A percentile compares a stretch with the other conserved stretches of the same genome.
These are phyloP conservation scores for Tetraselmis striata DNA, from an alignment of 139 green algal species.

Conservation along the genomic window DNA sequence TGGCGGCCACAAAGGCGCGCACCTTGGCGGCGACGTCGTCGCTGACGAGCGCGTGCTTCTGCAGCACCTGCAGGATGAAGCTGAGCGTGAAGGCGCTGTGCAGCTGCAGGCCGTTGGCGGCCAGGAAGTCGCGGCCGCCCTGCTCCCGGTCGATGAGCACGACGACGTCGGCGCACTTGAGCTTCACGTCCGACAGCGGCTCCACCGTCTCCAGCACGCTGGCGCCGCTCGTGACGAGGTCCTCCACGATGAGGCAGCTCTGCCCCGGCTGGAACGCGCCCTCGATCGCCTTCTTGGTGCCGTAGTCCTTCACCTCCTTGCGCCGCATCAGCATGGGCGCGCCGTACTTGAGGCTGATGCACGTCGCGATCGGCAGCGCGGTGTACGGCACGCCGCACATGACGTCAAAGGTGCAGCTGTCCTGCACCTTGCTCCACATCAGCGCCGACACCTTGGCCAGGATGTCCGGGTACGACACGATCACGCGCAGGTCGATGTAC, in stretches of 20 bases:
- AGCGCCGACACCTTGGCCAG: constrained; percentile 79
- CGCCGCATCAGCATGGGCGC: constrained; percentile 88
- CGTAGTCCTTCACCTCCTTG: constrained; percentile 92
- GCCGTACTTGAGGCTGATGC: constrained; percentile 80
- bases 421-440: constrained; percentile 74
- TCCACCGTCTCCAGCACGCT: constrained; percentile 96
- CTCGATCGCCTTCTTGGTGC: constrained; percentile 98
- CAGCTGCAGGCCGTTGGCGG: constrained; percentile 61
- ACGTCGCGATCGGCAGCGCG: constrained; percentile 95
- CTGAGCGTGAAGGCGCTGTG: constrained; percentile 71
- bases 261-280: constrained; percentile 83
- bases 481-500: constrained; percentile 97
- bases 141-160: constrained; percentile 99
- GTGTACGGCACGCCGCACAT: constrained; percentile 99
- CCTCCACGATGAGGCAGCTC: constrained; percentile 92
- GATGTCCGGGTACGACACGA: constrained; percentile 97
- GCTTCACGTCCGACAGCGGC: constrained; percentile 61
- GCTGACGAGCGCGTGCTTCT: constrained; percentile 49
- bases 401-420: constrained; percentile 75
- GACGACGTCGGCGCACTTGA: constrained; percentile 81
- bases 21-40: constrained; percentile 53
- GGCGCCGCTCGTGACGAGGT: constrained; percentile 92
- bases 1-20: constrained; percentile 79
- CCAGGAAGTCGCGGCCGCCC: constrained; percentile 74
- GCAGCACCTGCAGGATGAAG: constrained; percentile 39